Evolutionary conservation across 768 basidiomycete genomes (phyloP).

Genomic region (Leccinum barrowsii): DNA sequence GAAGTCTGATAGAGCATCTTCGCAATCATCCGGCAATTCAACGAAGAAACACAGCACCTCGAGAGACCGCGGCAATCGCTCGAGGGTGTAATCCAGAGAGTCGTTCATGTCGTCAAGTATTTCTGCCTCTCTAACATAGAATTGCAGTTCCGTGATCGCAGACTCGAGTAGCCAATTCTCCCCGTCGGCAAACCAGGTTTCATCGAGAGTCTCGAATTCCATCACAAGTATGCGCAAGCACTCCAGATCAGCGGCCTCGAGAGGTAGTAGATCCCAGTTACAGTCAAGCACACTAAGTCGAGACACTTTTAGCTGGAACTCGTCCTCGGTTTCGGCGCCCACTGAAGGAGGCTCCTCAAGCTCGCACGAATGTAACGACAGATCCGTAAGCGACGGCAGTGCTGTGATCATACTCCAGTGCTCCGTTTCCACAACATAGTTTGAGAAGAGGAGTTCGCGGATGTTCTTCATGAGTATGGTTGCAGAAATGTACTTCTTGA

Average conservation of each 20-base stretch:
- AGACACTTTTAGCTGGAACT: neutral
- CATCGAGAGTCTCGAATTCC: neutral
- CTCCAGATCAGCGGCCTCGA: neutral
- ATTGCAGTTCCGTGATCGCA: neutral
- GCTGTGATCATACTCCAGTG: too few relatives aligned
- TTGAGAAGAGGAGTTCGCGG: too few relatives aligned
- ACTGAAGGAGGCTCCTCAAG: neutral
- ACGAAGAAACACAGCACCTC: neutral
- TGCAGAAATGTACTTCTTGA: too few relatives aligned
- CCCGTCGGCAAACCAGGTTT: neutral
- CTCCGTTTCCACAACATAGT: too few relatives aligned
- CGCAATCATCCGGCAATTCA: neutral
- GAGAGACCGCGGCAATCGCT: neutral
- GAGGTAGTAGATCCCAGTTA: too few relatives aligned
- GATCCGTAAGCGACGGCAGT: constrained; percentile 9
- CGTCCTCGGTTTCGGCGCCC: too few relatives aligned
- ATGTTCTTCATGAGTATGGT: too few relatives aligned
- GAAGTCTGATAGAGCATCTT: neutral
- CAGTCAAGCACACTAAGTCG: neutral
- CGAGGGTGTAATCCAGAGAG: neutral
- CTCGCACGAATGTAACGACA: constrained; percentile 5
- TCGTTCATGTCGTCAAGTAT: neutral
- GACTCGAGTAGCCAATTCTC: neutral
- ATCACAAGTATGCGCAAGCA: neutral
- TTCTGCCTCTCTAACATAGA: neutral